phyloP scores from a whole-genome alignment of 169 alveolate species.

The Plasmodium gaboni region DNA sequence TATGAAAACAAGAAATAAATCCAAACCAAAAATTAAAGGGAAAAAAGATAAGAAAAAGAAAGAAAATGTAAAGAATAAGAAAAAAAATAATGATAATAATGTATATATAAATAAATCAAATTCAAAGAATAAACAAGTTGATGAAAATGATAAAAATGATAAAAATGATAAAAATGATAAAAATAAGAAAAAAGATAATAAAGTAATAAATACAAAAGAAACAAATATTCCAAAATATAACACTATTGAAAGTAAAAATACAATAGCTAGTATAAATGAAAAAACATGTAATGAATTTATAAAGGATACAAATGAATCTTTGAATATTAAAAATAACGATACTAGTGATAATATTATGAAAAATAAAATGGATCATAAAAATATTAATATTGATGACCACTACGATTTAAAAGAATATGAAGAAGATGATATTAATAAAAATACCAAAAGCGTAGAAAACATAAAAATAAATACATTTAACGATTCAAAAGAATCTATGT shows the following conservation, averaged over 20 bases:
- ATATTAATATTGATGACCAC: neutral
- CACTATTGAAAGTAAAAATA: too few relatives aligned
- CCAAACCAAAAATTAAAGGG: neutral
- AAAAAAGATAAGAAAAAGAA: slow-evolving; percentile 3
- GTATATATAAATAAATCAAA: neutral
- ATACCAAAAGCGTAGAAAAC: neutral
- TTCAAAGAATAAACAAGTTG: too few relatives aligned
- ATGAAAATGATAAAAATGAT: neutral
- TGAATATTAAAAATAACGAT: too few relatives aligned
- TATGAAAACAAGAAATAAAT: slow-evolving; percentile 8
- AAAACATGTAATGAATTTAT: too few relatives aligned
- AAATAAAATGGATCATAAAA: neutral
- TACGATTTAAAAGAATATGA: neutral
- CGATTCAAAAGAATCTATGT: neutral
- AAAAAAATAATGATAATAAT: neutral
- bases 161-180: slow-evolving; percentile 2
- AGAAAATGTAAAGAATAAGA: neutral
- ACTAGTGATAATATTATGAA: too few relatives aligned
- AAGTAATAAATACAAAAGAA: neutral
- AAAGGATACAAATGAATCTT: too few relatives aligned
- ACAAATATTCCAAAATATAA: neutral
- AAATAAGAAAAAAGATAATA: slow-evolving; percentile 5
- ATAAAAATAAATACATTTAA: neutral
- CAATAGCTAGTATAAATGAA: too few relatives aligned
- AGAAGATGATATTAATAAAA: neutral